Evolutionary conservation across 768 basidiomycete species (phyloP), one percentile per base, ranked within the genome.

Genomic region (Boletus tylopilopsis): DNA sequence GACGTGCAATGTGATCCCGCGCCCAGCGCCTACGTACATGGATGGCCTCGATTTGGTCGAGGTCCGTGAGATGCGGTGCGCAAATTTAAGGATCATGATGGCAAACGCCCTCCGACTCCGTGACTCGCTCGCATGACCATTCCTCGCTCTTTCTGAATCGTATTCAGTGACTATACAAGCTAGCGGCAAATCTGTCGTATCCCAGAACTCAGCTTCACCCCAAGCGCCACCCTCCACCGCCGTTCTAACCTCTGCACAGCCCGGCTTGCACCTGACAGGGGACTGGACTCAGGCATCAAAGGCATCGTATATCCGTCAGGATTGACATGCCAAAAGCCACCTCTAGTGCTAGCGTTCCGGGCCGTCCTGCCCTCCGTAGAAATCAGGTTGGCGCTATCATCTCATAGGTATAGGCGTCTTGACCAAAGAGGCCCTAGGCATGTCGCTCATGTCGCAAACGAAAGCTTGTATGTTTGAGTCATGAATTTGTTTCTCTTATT

Each of bases 391-490:
- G 19, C 27, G 39, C 18, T 29, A 37, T 24, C 25, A 19, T 33
- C 25, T 42, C 47, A 40, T n/a, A 15, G 32, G 12, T 38, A 41
- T 57, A n/a, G 32, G 24, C 40, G 45, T 59, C 44, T 48, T 50
- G 47, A 52, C 45, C 30, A 33, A 38, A 44, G n/a, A 43, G 21
- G 39, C 15, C 22, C 35, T 53, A 89, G 87, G 87, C 88, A 41
- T 90, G 87, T 69, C 79, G 84, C 24, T 81, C 87, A 39, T 92
- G 90, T 71, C 83, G 90, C 55, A 90, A 83, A 68, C 75, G 87
- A 67, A 92, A 92, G 68, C 78, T 92, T 59, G 90, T 90, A 69
- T 51, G 84, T 72, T 38, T 25, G 7, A 5, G 9, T 50, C 39
- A 23, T 30, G 22, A 9, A n/a, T 51, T 6, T 23, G 5, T 35